Conservation (phyloP, 2,329 filamentous ascomycete genomes). For the Venturia pyrina region DNA sequence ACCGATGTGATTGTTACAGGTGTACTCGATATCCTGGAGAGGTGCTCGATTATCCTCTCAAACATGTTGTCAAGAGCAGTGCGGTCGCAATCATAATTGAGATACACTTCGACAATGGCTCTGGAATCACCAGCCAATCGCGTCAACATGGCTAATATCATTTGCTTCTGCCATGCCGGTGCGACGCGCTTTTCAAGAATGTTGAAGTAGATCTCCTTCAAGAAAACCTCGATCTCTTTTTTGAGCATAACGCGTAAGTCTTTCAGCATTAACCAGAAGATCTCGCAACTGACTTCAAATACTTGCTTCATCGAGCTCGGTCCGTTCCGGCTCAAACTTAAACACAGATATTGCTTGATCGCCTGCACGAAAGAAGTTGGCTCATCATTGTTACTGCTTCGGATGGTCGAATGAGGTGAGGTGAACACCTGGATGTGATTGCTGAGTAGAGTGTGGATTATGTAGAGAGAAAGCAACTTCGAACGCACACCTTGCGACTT, state of each 20-base stretch:
- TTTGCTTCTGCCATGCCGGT: conserved; percentile 81
- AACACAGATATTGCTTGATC: conserved; percentile 91
- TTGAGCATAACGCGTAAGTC: conserved; percentile 90
- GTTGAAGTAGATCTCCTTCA: conserved; percentile 93
- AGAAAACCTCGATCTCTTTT: conserved; percentile 96
- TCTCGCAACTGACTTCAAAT: conserved; percentile 92
- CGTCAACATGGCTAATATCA: conserved; percentile 78
- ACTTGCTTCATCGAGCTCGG: conserved; percentile 85
- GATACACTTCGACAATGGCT: conserved; percentile 85
- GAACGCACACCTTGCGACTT: conserved; percentile 95
- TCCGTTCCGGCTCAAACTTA: conserved; percentile 90
- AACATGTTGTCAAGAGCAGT: conserved; percentile 93
- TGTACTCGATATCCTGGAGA: conserved; percentile 75
- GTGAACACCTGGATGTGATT: conserved; percentile 88
- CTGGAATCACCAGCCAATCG: conserved; percentile 77
- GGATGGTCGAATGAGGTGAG: conserved; percentile 84
- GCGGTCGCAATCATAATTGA: conserved; percentile 97
- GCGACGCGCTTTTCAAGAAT: conserved; percentile 82
- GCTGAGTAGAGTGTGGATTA: conserved; percentile 90
- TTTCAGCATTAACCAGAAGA: conserved; percentile 96
- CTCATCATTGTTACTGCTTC: conserved; percentile 78
- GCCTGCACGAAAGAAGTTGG: conserved; percentile 87
- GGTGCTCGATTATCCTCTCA: conserved; percentile 83
- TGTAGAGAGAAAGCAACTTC: conserved; percentile 87
- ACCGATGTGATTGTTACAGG: conserved; percentile 64